Evolutionary conservation across 176 grass and related monocot genomes (phyloP).

Genomic region (Musa beccarii): DNA sequence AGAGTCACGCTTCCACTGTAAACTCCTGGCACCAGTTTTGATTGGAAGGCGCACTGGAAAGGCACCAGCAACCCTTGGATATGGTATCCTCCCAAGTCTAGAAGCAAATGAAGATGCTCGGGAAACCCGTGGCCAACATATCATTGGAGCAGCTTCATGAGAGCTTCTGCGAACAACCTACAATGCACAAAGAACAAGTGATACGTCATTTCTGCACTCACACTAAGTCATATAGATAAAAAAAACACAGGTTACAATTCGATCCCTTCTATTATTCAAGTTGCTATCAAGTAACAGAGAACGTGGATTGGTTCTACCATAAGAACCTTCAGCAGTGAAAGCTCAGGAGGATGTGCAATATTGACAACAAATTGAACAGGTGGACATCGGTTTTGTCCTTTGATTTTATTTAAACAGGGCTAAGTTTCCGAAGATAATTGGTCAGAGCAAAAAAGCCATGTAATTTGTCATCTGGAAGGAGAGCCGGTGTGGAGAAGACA

Average conservation of each 20-base stretch:
- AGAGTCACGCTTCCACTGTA: slow-evolving; percentile 84
- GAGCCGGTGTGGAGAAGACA: no score
- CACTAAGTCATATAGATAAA: background rate
- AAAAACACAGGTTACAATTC: background rate
- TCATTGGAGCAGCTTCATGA: slow-evolving; percentile 76
- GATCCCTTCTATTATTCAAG: background rate
- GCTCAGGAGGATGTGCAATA: background rate
- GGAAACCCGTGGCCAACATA: slow-evolving; percentile 52
- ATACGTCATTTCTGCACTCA: background rate
- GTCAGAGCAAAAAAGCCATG: no score
- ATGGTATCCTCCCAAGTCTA: slow-evolving; percentile 52
- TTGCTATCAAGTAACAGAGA: background rate
- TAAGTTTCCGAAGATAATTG: background rate
- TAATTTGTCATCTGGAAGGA: no score
- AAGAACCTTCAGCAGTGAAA: background rate
- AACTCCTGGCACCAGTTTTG: slow-evolving; percentile 76
- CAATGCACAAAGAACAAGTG: slow-evolving; percentile 1
- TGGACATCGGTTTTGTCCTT: background rate
- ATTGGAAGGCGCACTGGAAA: slow-evolving; percentile 45
- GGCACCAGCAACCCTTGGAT: slow-evolving; percentile 43
- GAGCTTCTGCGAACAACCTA: slow-evolving; percentile 72
- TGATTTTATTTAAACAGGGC: background rate
- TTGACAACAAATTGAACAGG: background rate
- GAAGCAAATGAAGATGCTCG: slow-evolving; percentile 39
- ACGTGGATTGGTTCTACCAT: background rate